Evolutionary conservation across 306 rosid genomes (phyloP).

Genomic region (Quillaja saponaria): DNA sequence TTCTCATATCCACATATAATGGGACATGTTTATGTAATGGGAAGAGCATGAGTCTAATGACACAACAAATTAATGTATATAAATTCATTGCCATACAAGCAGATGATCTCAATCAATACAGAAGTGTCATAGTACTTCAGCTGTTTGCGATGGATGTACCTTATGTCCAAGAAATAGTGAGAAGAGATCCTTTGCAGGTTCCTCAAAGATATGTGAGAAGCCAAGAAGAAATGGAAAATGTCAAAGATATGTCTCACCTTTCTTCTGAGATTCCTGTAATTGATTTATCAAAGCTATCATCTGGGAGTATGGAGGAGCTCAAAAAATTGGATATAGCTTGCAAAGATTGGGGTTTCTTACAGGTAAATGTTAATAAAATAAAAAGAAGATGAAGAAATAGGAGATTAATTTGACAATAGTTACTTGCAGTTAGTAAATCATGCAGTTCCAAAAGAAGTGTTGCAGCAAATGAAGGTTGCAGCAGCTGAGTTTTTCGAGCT

Average conservation of each 20-base stretch:
- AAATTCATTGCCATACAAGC: no score
- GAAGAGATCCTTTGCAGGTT: conserved; percentile 31
- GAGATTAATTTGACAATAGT: no score
- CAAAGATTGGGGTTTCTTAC: conserved; percentile 31
- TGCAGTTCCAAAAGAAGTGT: conserved; percentile 24
- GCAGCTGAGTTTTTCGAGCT: conserved; percentile 28
- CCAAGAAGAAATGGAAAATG: conserved; percentile 25
- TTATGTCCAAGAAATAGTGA: conserved; percentile 52
- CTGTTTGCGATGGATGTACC: no score
- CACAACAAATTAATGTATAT: no score
- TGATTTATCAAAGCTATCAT: conserved; percentile 23
- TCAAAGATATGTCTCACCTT: conserved; percentile 24
- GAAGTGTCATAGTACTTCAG: no score
- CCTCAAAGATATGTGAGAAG: conserved; percentile 36
- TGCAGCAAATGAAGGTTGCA: conserved; percentile 24
- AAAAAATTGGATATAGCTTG: conserved; percentile 27
- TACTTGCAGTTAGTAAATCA: conserved; percentile 30
- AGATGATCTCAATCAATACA: no score
- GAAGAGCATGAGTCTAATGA: no score
- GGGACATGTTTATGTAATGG: no score
- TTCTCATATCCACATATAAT: no score
- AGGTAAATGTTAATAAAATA: conserved; percentile 2
- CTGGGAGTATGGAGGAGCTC: conserved; percentile 28
- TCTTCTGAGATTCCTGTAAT: conserved; percentile 27
- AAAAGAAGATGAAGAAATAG: no score